Percentiles rank a stretch among this genome's conserved stretches.
Evolutionary conservation across 2,329 filamentous ascomycete genomes (phyloP).

Genomic region (Penicillium sumatraense): DNA sequence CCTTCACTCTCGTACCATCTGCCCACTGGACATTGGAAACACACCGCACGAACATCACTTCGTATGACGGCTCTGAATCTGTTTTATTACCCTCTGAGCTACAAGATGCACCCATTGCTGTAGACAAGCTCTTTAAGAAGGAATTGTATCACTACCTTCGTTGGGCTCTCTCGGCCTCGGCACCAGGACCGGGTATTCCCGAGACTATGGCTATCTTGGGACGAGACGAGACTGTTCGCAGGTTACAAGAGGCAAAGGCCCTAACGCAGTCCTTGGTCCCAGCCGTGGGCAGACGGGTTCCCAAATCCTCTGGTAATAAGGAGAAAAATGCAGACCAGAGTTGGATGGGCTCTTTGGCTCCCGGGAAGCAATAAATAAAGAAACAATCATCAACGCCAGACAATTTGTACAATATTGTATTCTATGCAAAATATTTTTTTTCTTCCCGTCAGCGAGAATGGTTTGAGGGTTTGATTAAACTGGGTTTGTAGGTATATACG

Average conservation of each 20-base stretch:
- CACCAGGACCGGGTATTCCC: slow-evolving; percentile 58
- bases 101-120: slow-evolving; percentile 15
- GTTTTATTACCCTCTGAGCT: slow-evolving; percentile 10
- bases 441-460: neutral
- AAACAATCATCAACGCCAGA: no score
- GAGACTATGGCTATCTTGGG: slow-evolving; percentile 62
- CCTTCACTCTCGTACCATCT: slow-evolving; percentile 47
- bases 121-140: slow-evolving; percentile 46
- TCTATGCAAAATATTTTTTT: neutral
- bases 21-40: slow-evolving; percentile 46
- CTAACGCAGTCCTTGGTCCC: slow-evolving; percentile 31
- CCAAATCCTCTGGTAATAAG: slow-evolving; percentile 17
- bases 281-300: slow-evolving; percentile 23
- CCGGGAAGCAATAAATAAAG: slow-evolving; percentile 12
- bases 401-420: neutral
- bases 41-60: slow-evolving; percentile 45
- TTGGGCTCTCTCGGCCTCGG: slow-evolving; percentile 59
- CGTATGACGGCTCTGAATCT: slow-evolving; percentile 34
- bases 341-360: slow-evolving; percentile 43
- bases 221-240: slow-evolving; percentile 52
- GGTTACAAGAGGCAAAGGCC: slow-evolving; percentile 48
- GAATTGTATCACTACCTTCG: slow-evolving; percentile 61
- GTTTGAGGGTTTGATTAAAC: neutral
- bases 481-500: neutral
- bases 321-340: slow-evolving; percentile 29